A percentile compares a stretch with the other conserved stretches of the same genome.
These are phyloP conservation scores for Pueraria montana DNA, from an alignment of 306 rosid genomes.

Conservation along the genomic window DNA sequence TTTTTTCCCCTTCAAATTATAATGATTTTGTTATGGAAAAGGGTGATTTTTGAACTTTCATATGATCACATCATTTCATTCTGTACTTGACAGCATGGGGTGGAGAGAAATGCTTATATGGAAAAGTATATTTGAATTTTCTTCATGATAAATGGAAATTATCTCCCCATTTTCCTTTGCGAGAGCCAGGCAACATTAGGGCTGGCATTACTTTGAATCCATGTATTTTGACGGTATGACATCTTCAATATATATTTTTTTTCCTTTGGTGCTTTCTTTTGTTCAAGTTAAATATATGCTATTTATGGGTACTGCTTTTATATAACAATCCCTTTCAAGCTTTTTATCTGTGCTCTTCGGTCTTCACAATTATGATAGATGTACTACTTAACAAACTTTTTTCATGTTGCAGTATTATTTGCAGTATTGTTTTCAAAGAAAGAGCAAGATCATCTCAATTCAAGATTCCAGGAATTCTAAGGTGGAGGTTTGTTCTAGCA, in stretches of 20 bases:
- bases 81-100: constrained; percentile 60
- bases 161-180: constrained; percentile 67
- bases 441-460: constrained; percentile 65
- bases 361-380: constrained; percentile 35
- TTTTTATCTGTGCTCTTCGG: constrained; percentile 21
- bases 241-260: constrained; percentile 11
- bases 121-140: constrained; percentile 71
- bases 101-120: constrained; percentile 71
- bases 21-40: constrained; percentile 31
- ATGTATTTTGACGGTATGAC: constrained; percentile 76
- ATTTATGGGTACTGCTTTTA: constrained; percentile 13
- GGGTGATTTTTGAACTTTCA: constrained; percentile 26
- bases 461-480: constrained; percentile 60
- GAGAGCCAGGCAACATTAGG: constrained; percentile 71
- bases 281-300: constrained; percentile 36
- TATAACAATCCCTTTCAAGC: constrained; percentile 10
- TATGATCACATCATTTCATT: constrained; percentile 31
- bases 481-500: constrained; percentile 62
- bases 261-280: constrained; percentile 24
- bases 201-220: constrained; percentile 65
- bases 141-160: constrained; percentile 67
- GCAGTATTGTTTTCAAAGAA: constrained; percentile 70
- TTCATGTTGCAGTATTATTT: constrained; percentile 67
- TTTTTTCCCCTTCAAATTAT: background rate
- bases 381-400: constrained; percentile 4